Evolutionary conservation across 768 basidiomycete genomes (phyloP), one percentile per base, ranked within the genome.

Genomic region (Cantharellus cinnabarinus): DNA sequence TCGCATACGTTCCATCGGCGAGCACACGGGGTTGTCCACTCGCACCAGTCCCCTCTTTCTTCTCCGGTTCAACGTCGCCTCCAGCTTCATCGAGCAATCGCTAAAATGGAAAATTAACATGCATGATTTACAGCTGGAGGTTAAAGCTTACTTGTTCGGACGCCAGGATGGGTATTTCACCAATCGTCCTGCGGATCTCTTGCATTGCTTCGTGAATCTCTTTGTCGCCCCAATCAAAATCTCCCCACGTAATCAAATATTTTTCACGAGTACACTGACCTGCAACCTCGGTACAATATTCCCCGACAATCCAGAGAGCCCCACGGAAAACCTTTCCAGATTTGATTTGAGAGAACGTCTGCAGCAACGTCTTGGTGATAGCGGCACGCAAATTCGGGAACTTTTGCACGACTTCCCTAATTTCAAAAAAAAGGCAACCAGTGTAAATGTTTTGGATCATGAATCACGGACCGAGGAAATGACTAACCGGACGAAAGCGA

Each of bases 271-370:
- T 50, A 0, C 34, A 66, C 70, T 70, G 60, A 55, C 76, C 71
- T 3, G 74, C 71, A 62, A 82, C 79, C 20, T 69, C 69, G 4
- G 68, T 64, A 42, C 87, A 82, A 65, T 98, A 99, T 71, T 98
- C 94, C 62, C 95, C 94, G n/a, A 97, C 76, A 63, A 98, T 95
- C 94, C 95, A 98, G 54, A 98, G 77, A 15, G 97, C 79, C 4
- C 94, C 95, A 3, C 91, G 82, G 76, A 87, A 97, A 34, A 98
- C 93, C 70, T 97, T 98, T 59, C 91, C 91, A 0, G 88, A 91
- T 70, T 91, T 91, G 72, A 97, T 89, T 62, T 89, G 88, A 59
- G 76, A 66, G 54, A 97, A 80, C 0, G 88, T 85, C 39, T 78
- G 72, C 53, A 84, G 80, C 57, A 98, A 80, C 66, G 89, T 91